Evolutionary conservation across 495 filamentous ascomycete genomes (phyloP).

Genomic region (Hyaloscypha finlandica): DNA sequence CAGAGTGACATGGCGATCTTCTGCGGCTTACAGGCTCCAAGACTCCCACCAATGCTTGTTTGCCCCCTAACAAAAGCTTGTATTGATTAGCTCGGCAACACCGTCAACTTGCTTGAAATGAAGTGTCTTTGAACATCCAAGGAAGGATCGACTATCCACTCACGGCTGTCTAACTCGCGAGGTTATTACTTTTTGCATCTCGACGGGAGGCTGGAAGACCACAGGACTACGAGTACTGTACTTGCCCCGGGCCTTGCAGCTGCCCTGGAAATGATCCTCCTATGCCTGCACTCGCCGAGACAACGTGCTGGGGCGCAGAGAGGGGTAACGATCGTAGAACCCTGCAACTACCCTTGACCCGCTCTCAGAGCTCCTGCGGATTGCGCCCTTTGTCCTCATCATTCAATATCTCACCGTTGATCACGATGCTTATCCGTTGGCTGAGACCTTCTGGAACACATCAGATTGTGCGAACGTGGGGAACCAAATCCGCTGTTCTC

Average conservation of each 20-base stretch:
- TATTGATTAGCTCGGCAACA: no score
- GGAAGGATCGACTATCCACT: no score
- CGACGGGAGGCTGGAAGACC: background rate
- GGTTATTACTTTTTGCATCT: background rate
- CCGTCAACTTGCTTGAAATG: no score
- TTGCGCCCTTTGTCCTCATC: background rate
- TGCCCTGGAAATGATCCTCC: background rate
- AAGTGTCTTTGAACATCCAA: no score
- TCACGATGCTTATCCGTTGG: conserved; percentile 16
- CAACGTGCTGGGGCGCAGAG: background rate
- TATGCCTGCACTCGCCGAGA: background rate
- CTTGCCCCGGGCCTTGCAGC: background rate
- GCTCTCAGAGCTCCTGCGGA: background rate
- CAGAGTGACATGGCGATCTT: no score
- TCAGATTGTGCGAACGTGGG: background rate
- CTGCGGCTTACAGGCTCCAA: no score
- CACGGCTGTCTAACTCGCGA: background rate
- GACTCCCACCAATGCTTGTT: no score
- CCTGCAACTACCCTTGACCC: background rate
- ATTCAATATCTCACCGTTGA: background rate
- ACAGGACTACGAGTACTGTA: no score
- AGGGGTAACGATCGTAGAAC: background rate
- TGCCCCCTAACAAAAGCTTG: no score
- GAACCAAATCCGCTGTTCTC: background rate
- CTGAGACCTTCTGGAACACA: background rate